Evolutionary conservation across 2,329 filamentous ascomycete species (phyloP), one percentile per base, ranked within the genome.

Genomic region (Clonostachys rosea): DNA sequence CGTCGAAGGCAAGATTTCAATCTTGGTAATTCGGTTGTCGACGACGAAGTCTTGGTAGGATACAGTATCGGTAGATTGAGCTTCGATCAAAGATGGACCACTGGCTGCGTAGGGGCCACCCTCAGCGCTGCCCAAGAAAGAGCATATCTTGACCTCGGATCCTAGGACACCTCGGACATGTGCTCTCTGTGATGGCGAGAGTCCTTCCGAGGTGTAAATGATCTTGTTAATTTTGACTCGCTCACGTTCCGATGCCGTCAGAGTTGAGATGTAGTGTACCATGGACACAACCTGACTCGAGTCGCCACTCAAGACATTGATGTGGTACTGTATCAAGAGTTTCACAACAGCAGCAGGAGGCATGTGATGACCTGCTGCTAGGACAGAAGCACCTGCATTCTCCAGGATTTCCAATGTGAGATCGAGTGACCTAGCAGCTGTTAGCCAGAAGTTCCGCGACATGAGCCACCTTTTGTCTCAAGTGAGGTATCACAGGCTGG

Each of bases 141-240:
- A 74, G 46, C 49, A 67, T 17, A 75, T 67, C 7, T 57, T 56
- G 10, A 71, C 52, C 24, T 30, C 24, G 0, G 56, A 49, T 0
- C 58, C 62, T 0, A 75, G 48, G 0, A 65, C 56, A 0, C 53
- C 46, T 4, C 35, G 35, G 2, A 74, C 59, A 12, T 64, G 61
- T 1, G 44, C 48, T 18, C 59, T 57, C 35, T 74, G 69, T 0
- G 58, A 44, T 0, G 42, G 6, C 0, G 61, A 67, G 18, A 75
- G 52, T 0, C 59, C 52, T 34, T 75, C 71, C 0, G 71, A 74
- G 0, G 71, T 73, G 47, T 74, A 75, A 4, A 75, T 59, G 1
- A 74, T 56, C 50, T 74, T 74, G 12, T 59, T 46, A 0, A 74
- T 39, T 2, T 51, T 58, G 36, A 74, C 54, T 5, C 48, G 46